Percentiles rank a stretch among this genome's conserved stretches.
Conservation (phyloP, 2,329 filamentous ascomycete genomes). For the Calonectria pseudoturangicola region DNA sequence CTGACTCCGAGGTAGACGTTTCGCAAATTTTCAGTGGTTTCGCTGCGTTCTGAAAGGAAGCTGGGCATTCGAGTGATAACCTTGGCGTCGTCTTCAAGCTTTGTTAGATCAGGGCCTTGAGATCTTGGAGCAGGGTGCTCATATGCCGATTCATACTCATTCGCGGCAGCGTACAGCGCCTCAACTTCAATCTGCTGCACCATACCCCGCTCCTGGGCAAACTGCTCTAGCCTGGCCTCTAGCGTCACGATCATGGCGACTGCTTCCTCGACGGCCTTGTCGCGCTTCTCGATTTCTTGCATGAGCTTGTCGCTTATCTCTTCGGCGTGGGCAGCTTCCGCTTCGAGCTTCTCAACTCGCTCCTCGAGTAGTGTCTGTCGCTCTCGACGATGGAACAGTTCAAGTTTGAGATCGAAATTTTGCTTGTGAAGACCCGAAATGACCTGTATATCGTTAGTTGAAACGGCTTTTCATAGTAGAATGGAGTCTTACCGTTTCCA, state of each 20-base stretch:
- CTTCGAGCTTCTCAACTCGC: conserved; percentile 72
- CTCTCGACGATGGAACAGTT: conserved; percentile 81
- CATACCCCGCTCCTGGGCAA: conserved; percentile 72
- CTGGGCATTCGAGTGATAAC: conserved; percentile 76
- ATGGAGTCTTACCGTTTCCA: conserved; percentile 74
- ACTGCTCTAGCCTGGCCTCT: conserved; percentile 75
- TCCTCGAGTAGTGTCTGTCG: conserved; percentile 76
- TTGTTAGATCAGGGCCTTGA: conserved; percentile 44
- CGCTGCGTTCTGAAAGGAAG: conserved; percentile 76
- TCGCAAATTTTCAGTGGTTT: conserved; percentile 76
- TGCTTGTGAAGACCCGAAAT: conserved; percentile 82
- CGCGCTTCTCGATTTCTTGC: conserved; percentile 78
- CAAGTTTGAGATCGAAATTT: conserved; percentile 85
- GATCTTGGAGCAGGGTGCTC: conserved; percentile 48
- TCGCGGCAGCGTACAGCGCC: conserved; percentile 58
- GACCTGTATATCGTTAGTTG: conserved; percentile 64
- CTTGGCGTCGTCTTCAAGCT: conserved; percentile 58
- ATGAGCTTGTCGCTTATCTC: conserved; percentile 76
- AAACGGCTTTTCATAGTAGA: accelerated
- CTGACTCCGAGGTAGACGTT: conserved; percentile 73
- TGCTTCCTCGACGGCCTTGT: conserved; percentile 82
- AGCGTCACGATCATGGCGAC: conserved; percentile 80
- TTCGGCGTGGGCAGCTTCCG: conserved; percentile 71
- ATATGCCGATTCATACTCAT: conserved; percentile 54
- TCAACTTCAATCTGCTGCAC: conserved; percentile 70